Evolutionary conservation across 257 asterid genomes (phyloP).

Genomic region (Forsythia suspensa): DNA sequence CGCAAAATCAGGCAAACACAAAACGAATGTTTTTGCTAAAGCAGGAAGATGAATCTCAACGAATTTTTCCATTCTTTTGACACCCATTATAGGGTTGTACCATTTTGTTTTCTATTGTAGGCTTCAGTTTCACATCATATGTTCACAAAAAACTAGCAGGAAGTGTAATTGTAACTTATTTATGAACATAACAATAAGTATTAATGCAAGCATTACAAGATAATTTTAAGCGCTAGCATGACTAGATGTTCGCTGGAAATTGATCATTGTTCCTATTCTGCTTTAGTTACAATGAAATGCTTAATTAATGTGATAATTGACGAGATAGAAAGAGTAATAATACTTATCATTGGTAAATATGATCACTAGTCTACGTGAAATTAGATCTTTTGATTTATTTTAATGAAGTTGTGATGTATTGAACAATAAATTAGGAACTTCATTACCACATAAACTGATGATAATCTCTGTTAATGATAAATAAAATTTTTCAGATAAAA

Average conservation of each 20-base stretch:
- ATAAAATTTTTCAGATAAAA: too few relatives aligned
- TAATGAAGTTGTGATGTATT: too few relatives aligned
- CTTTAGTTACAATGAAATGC: not conserved
- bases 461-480: too few relatives aligned
- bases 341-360: too few relatives aligned
- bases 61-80: not conserved
- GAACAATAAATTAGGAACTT: too few relatives aligned
- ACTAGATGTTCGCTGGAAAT: not conserved
- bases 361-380: too few relatives aligned
- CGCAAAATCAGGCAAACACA: not conserved
- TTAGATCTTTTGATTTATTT: too few relatives aligned
- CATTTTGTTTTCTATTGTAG: constrained; percentile 25
- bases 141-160: constrained; percentile 12
- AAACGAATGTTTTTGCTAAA: not conserved
- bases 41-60: constrained; percentile 9
- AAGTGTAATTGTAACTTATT: constrained; percentile 36
- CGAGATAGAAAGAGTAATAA: too few relatives aligned
- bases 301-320: not conserved
- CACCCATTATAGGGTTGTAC: constrained; percentile 21
- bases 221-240: not conserved
- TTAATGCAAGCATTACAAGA: constrained; percentile 24
- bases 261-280: not conserved
- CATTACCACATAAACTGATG: too few relatives aligned
- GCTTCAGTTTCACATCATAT: constrained; percentile 21
- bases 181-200: constrained; percentile 23